Evolutionary conservation across 257 asterid species (phyloP), one percentile per base, ranked within the genome.

Genomic region (Ilex asprella): DNA sequence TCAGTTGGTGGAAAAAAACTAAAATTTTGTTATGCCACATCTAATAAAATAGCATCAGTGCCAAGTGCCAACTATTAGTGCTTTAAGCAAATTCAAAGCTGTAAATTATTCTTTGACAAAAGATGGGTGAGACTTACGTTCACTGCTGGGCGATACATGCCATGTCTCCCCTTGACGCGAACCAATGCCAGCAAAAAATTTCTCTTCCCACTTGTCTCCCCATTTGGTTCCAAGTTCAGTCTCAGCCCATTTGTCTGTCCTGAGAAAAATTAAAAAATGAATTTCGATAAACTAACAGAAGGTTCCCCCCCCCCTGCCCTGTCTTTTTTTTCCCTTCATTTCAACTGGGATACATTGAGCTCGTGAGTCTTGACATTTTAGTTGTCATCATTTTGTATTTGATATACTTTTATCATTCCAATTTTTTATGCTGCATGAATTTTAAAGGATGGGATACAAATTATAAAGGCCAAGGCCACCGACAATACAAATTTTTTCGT

Each of bases 181-280:
- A 64, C 99, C 99, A 69, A 93, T 87, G 74, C 94, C 95, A 67
- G 89, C 77, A 55, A 87, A 89, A 70, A 93, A 93, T 70, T 79
- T 93, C 21, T 93, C 99, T 79, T 93, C 99, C 99, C 99, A 93
- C 73, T 93, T 93, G 75, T 93, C 99, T 68, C 99, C 99, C 99
- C 99, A 93, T 76, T 90, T 93, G 16, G 99, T 93, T 73, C 95
- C 97, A 16, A 89, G 80, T 73, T 81, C 96, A 5, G 97, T 93
- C 82, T 93, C 99, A 31, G 99, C 99, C 99, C 99, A 93, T 70
- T 93, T 93, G 70, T 93, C 99, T 71, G 99, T 93, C 99, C 99
- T 93, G 85, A 63, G 65, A 75, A 29, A 63, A 47, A 58, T 15
- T 13, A 65, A 32, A 49, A 53, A 68, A 10, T 61, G 29, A 69